phyloP scores from a whole-genome alignment of 2,329 filamentous ascomycete species.

The Hirsutella minnesotensis region DNA sequence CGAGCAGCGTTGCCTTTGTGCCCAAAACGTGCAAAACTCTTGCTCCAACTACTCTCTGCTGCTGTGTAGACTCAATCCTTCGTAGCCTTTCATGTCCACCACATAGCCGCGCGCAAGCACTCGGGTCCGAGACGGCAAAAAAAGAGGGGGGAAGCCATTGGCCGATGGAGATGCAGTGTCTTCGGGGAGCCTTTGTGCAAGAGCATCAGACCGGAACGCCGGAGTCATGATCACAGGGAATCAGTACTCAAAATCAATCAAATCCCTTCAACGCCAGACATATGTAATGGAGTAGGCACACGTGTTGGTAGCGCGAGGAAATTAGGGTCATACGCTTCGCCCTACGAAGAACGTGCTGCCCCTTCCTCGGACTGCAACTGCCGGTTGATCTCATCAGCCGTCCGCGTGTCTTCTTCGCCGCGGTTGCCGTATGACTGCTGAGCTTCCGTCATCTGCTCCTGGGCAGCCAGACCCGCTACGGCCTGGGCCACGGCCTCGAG shows the following conservation, averaged over 20 bases:
- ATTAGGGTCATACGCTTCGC: conserved; percentile 4
- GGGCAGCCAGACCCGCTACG: conserved; percentile 29
- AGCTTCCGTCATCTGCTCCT: conserved; percentile 26
- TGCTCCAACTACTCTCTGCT: no score
- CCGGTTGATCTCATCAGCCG: conserved; percentile 41
- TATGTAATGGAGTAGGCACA: conserved; percentile 1
- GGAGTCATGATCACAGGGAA: neutral
- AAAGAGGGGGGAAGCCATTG: neutral
- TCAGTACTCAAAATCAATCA: neutral
- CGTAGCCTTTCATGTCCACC: no score
- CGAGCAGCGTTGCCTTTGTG: no score
- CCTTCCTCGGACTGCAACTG: conserved; percentile 33
- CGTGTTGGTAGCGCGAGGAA: neutral
- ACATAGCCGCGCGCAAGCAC: no score
- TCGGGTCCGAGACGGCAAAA: neutral
- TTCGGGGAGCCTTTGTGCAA: neutral
- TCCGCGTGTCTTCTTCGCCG: conserved; percentile 29
- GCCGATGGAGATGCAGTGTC: neutral
- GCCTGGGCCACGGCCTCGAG: conserved; percentile 40
- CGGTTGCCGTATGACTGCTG: conserved; percentile 20
- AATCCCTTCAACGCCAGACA: conserved; percentile 4
- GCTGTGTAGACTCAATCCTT: no score
- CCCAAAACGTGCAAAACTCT: no score
- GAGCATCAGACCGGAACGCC: conserved; percentile 1
- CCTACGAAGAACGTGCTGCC: conserved; percentile 9